These are phyloP conservation scores for Achaetomium macrosporum DNA, from an alignment of 2,329 filamentous ascomycete species.

Conservation along the genomic window DNA sequence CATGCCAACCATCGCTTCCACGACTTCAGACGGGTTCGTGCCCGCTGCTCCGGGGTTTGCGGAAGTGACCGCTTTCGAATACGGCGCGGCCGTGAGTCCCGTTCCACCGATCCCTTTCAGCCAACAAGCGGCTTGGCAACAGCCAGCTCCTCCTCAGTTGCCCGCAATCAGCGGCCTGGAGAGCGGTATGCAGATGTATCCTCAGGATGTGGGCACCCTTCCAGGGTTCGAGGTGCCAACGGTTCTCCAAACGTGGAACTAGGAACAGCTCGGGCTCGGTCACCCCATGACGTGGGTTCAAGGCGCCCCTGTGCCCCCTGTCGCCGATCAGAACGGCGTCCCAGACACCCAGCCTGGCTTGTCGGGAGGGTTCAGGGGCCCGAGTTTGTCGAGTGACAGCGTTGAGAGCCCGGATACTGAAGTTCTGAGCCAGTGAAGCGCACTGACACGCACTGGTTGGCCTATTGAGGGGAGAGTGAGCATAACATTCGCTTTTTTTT, in stretches of 20 bases:
- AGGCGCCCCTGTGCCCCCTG: neutral
- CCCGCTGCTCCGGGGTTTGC: conserved; percentile 1
- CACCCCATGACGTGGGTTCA: conserved; percentile 18
- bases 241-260: conserved; percentile 22
- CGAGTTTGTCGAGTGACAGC: neutral
- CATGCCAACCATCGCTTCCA: neutral
- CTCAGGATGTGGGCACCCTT: conserved; percentile 2
- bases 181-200: conserved; percentile 5
- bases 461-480: too few species aligned
- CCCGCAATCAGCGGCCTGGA: neutral
- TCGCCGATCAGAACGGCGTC: conserved; percentile 2
- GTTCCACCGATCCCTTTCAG: neutral
- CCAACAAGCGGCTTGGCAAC: conserved; percentile 16
- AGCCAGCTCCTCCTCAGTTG: neutral
- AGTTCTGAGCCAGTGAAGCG: neutral
- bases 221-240: conserved; percentile 9
- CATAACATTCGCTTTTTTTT: too few species aligned
- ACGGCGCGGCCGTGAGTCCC: neutral
- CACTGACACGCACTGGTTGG: too few species aligned
- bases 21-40: conserved; percentile 1
- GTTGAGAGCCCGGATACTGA: neutral
- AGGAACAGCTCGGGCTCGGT: conserved; percentile 17
- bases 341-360: neutral
- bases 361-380: neutral
- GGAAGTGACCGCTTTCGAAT: conserved; percentile 3